Conservation (phyloP, 768 basidiomycete species). For the Crepidotus variabilis region DNA sequence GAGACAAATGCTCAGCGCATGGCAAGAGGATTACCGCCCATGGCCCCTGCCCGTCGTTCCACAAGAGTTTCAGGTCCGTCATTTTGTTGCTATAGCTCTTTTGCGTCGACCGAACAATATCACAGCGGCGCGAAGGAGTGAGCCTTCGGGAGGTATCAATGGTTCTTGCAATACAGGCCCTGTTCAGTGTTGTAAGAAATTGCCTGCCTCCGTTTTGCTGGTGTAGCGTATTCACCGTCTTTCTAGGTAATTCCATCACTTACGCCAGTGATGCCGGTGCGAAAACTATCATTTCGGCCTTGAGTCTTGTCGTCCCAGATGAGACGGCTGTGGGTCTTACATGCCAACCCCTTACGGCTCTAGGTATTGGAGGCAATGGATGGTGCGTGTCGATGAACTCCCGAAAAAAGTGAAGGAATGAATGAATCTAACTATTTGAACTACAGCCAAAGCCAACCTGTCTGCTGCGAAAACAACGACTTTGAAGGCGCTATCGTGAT, state of each 20-base stretch:
- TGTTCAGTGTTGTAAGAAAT: constrained; percentile 36
- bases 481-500: constrained; percentile 41
- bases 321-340: constrained; percentile 27
- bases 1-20: constrained; percentile 52
- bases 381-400: constrained; percentile 23
- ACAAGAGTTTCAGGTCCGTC: constrained; percentile 30
- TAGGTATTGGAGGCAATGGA: constrained; percentile 28
- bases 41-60: constrained; percentile 37
- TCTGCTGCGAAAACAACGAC: constrained; percentile 43
- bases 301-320: constrained; percentile 27
- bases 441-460: constrained; percentile 32
- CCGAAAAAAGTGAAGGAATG: neutral
- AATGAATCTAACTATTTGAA: neutral
- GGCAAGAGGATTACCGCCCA: constrained; percentile 48
- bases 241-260: constrained; percentile 25
- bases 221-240: neutral
- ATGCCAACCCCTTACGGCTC: constrained; percentile 29
- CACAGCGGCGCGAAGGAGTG: constrained; percentile 29
- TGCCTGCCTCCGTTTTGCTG: neutral
- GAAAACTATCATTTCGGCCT: constrained; percentile 21
- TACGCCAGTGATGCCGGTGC: constrained; percentile 13
- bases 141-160: constrained; percentile 30
- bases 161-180: constrained; percentile 38
- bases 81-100: neutral
- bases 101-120: neutral